Evolutionary conservation across 305 asterid genomes (phyloP).

Genomic region (Striga hermonthica): DNA sequence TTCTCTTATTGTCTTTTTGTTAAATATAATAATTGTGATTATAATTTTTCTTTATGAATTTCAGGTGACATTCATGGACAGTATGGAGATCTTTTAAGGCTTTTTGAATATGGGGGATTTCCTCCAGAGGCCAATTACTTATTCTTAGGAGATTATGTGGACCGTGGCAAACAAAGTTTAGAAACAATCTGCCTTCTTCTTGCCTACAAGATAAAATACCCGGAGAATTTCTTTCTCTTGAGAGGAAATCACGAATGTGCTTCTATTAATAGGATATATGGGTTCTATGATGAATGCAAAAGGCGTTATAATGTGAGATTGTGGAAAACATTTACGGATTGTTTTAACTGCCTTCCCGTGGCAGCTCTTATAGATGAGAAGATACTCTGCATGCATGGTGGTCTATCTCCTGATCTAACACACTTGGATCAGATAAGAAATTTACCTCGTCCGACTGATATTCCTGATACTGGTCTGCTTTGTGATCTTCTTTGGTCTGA

Average conservation of each 20-base stretch:
- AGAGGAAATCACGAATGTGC: constrained; percentile 40
- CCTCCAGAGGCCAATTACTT: constrained; percentile 40
- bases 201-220: constrained; percentile 36
- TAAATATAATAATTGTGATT: background rate
- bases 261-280: constrained; percentile 37
- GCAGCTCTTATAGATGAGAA: constrained; percentile 38
- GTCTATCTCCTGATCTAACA: constrained; percentile 37
- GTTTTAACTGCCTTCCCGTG: constrained; percentile 39
- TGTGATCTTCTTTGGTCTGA: constrained; percentile 46
- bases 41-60: background rate
- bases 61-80: constrained; percentile 41
- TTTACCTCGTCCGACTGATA: constrained; percentile 39
- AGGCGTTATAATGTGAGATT: constrained; percentile 38
- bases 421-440: constrained; percentile 39
- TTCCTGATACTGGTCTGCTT: constrained; percentile 37
- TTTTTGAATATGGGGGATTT: constrained; percentile 39
- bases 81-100: constrained; percentile 38
- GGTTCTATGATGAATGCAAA: constrained; percentile 40
- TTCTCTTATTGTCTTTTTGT: background rate
- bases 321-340: constrained; percentile 41
- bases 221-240: constrained; percentile 34
- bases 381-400: constrained; percentile 44
- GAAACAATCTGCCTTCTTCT: constrained; percentile 40
- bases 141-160: constrained; percentile 41
- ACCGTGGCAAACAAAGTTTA: constrained; percentile 40